Percentiles rank a stretch among this genome's conserved stretches.
phyloP scores from a whole-genome alignment of 352 stramenopile genomes.

The Saprolegnia parasitica region DNA sequence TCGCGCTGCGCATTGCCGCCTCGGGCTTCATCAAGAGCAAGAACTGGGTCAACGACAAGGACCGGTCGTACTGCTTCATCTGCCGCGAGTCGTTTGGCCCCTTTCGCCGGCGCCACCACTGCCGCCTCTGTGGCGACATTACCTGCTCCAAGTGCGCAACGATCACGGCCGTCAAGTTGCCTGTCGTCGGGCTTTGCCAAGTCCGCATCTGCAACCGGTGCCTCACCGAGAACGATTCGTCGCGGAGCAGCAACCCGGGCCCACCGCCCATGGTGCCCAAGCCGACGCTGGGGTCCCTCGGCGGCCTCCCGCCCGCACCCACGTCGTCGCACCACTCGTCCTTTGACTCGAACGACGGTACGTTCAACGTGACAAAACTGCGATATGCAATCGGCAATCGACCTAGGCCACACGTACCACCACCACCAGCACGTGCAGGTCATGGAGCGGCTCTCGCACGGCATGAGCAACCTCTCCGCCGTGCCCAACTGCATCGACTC shows the following conservation, averaged over 20 bases:
- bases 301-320: neutral
- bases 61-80: slow-evolving; percentile 73
- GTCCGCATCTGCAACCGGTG: slow-evolving; percentile 28
- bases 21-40: slow-evolving; percentile 28
- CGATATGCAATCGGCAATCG: neutral
- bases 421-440: slow-evolving; percentile 13
- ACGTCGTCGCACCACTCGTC: neutral
- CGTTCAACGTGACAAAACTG: no score
- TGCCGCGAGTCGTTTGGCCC: slow-evolving; percentile 71
- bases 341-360: neutral
- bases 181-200: slow-evolving; percentile 25
- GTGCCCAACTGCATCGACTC: slow-evolving; percentile 23
- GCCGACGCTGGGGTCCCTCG: neutral
- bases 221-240: slow-evolving; percentile 26
- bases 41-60: slow-evolving; percentile 49
- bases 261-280: neutral
- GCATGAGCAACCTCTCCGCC: slow-evolving; percentile 28
- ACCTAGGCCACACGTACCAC: neutral
- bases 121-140: slow-evolving; percentile 77
- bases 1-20: slow-evolving; percentile 24
- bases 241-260: slow-evolving; percentile 13
- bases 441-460: slow-evolving; percentile 27
- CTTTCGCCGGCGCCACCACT: slow-evolving; percentile 82
- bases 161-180: slow-evolving; percentile 24
- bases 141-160: slow-evolving; percentile 66